Percentiles rank a stretch among this genome's conserved stretches.
These are phyloP conservation scores for Eucalyptus camaldulensis DNA, from an alignment of 345 rosid species.

Conservation along the genomic window DNA sequence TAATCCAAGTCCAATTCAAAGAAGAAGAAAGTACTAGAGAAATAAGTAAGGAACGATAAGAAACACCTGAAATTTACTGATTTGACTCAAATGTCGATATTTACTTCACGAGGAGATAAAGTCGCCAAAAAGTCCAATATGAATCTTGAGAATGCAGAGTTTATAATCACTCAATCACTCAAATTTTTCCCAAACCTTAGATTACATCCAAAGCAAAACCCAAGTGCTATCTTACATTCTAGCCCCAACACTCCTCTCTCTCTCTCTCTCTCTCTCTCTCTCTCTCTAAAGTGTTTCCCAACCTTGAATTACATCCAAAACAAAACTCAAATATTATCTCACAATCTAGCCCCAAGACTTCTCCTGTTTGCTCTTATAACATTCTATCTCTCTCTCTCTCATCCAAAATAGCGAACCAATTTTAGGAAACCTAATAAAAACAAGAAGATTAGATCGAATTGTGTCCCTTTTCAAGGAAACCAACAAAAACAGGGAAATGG, in stretches of 20 bases:
- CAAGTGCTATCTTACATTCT: not conserved
- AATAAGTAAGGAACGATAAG: not conserved
- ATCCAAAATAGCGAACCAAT: not conserved
- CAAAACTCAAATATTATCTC: not conserved
- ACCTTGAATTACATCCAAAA: not conserved
- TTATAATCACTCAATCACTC: not conserved
- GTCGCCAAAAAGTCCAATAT: not conserved
- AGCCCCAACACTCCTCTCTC: not conserved
- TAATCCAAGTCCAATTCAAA: not conserved
- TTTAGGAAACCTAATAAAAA: not conserved
- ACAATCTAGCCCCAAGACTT: not conserved
- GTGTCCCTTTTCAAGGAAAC: not conserved
- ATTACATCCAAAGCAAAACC: not conserved
- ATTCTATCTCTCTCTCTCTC: not conserved
- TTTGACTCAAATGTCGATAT: not conserved
- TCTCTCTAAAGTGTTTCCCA: not conserved
- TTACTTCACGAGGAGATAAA: not conserved
- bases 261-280: no score
- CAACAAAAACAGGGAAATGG: not conserved
- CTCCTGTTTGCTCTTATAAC: not conserved
- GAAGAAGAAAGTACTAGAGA: not conserved
- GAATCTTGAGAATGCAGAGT: not conserved
- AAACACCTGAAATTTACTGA: not conserved
- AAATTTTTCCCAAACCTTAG: not conserved
- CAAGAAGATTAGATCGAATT: not conserved